phyloP scores from a whole-genome alignment of 1,284 basidiomycete genomes.

The Sanghuangporus weigelae region DNA sequence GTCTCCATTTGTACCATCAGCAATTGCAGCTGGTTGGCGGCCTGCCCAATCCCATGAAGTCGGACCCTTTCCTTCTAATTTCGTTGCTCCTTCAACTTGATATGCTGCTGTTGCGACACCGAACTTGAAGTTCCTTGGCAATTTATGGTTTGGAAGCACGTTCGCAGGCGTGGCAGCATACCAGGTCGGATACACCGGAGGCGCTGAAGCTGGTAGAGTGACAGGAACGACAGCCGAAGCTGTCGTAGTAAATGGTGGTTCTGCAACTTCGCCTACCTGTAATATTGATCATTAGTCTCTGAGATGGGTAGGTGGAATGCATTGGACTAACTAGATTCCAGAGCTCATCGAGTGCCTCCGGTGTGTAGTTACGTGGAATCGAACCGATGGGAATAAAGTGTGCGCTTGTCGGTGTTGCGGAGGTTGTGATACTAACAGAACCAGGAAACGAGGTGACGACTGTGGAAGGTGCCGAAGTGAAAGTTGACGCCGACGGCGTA shows the following conservation, averaged over 20 bases:
- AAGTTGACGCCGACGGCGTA: constrained; percentile 2
- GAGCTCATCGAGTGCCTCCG: constrained; percentile 32
- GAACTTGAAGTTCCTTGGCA: constrained; percentile 40
- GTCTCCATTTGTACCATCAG: constrained; percentile 25
- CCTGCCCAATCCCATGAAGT: constrained; percentile 46
- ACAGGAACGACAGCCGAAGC: constrained; percentile 34
- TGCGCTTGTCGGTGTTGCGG: neutral
- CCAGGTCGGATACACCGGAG: constrained; percentile 40
- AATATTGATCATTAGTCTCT: neutral
- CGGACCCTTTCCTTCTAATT: constrained; percentile 44
- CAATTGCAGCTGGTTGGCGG: constrained; percentile 27
- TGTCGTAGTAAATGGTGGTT: constrained; percentile 43
- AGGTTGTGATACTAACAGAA: neutral
- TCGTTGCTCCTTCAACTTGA: constrained; percentile 45
- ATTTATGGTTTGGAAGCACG: constrained; percentile 35
- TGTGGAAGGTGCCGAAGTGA: neutral
- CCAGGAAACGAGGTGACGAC: neutral
- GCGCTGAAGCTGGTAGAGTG: constrained; percentile 37
- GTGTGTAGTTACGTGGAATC: constrained; percentile 34
- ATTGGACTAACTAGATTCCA: constrained; percentile 36
- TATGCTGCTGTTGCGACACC: constrained; percentile 45
- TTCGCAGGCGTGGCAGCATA: constrained; percentile 37
- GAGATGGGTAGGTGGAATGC: neutral
- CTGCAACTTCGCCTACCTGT: constrained; percentile 39
- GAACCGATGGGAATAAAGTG: constrained; percentile 36